Base-by-base conservation (phyloP, 164 flowering plant genomes). In the Vitis riparia region DNA sequence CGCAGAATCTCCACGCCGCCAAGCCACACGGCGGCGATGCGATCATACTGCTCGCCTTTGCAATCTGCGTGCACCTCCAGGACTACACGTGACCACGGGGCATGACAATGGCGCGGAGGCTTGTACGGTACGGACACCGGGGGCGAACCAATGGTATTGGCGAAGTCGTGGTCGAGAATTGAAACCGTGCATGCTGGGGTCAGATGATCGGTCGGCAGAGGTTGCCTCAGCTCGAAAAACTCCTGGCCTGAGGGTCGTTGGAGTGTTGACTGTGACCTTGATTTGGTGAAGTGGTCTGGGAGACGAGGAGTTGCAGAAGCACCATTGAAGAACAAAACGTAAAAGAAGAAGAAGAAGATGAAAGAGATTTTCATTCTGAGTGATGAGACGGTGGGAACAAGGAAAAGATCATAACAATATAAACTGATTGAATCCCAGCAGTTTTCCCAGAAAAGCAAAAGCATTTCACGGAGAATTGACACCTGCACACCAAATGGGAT, bases 1-100 rank as follows among this genome's bases (percentile, higher is more conserved):
- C 98, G 90, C 71, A 94, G 88, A 15, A 94, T 68, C 89, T 94
- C 97, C 19, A 67, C 90, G 49, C 98, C 97, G 68, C 76, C 89
- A 62, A 94, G 82, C 97, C 97, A 91, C 14, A 92, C 69, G 51
- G 77, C 97, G 64, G 91, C 84, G 74, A 92, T 88, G 53, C 97
- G 97, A 63, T 89, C 91, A 74, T 87, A 89, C 81, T 92, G 94
- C 9, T 88, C 85, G 15, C 97, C 97, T 8, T 68, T 62, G 74
- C 78, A 76, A 1, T 76, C 19, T 66, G 65, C 96, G 62, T 51
- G 58, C 66, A 89, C 59, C 10, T 89, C 82, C 60, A 94, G 82
- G 53, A 75, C 79, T 73, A 87, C 88, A 68, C 62, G 63, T 63
- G 85, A 55, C 93, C 95, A 92, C 5, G 89, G 86, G 1, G 72